phyloP scores from a whole-genome alignment of 352 stramenopile species.

The Phytophthora boehmeriae region DNA sequence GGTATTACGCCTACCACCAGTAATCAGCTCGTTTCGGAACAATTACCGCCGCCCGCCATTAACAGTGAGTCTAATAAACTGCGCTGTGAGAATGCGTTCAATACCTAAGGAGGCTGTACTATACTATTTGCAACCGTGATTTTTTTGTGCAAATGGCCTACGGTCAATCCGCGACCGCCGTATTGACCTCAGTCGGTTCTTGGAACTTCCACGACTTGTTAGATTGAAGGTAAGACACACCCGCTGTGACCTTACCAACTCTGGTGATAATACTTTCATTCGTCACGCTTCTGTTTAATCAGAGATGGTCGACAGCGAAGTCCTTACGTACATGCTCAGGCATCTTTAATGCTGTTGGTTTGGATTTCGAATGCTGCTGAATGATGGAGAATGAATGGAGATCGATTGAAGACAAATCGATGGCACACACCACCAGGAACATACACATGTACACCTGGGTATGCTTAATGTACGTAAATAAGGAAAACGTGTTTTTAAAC shows the following conservation, averaged over 20 bases:
- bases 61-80: no score
- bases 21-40: no score
- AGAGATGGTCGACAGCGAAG: slow-evolving; percentile 83
- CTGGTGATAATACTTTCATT: slow-evolving; percentile 4
- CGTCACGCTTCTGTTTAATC: slow-evolving; percentile 66
- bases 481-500: slow-evolving; percentile 37
- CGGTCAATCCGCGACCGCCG: slow-evolving; percentile 64
- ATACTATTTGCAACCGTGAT: no score
- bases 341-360: slow-evolving; percentile 93
- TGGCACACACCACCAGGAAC: slow-evolving; percentile 26
- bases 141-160: slow-evolving; percentile 50
- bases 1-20: not conserved
- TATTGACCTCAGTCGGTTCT: slow-evolving; percentile 86
- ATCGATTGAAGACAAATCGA: slow-evolving; percentile 28
- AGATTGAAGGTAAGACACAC: slow-evolving; percentile 65
- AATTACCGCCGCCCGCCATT: no score
- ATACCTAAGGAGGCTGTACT: no score
- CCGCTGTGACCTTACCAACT: no score
- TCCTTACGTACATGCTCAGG: slow-evolving; percentile 92
- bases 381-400: slow-evolving; percentile 19
- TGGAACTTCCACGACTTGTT: slow-evolving; percentile 84
- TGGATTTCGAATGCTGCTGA: slow-evolving; percentile 89
- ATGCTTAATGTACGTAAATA: slow-evolving; percentile 17
- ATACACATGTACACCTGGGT: no score
- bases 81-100: no score